Conservation (phyloP, 768 basidiomycete species). For the Phylloporus sp. region DNA sequence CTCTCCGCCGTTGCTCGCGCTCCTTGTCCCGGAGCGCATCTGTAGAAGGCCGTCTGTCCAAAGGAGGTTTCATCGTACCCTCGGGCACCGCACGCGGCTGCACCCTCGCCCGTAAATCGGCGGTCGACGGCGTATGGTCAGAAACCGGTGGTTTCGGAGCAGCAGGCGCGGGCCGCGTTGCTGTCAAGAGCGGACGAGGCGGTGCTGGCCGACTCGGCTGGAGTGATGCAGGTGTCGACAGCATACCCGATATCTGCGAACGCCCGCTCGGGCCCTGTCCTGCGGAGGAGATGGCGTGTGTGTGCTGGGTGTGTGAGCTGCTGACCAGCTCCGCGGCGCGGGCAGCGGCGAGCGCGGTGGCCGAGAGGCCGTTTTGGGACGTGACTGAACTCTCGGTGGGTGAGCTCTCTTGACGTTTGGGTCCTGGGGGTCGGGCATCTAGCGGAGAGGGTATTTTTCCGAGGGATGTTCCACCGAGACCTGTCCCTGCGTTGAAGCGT, state of each 20-base stretch:
- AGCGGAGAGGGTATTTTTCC: slow-evolving; percentile 41
- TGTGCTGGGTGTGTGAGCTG: slow-evolving; percentile 41
- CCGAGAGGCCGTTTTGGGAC: slow-evolving; percentile 36
- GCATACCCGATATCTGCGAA: slow-evolving; percentile 23
- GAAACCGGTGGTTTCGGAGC: slow-evolving; percentile 39
- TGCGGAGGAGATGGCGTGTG: slow-evolving; percentile 39
- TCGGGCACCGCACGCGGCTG: slow-evolving; percentile 49
- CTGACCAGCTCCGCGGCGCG: slow-evolving; percentile 63
- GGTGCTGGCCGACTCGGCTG: slow-evolving; percentile 67
- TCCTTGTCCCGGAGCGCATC: slow-evolving; percentile 35
- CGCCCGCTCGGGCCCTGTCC: slow-evolving; percentile 26
- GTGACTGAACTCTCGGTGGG: slow-evolving; percentile 33
- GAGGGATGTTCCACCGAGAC: slow-evolving; percentile 67
- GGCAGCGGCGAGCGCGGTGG: slow-evolving; percentile 47
- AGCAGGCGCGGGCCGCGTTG: slow-evolving; percentile 52
- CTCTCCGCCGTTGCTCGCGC: slow-evolving; percentile 38
- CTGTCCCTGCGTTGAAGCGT: slow-evolving; percentile 89
- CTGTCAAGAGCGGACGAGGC: slow-evolving; percentile 59
- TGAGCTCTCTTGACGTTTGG: slow-evolving; percentile 47
- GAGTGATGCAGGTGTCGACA: slow-evolving; percentile 34
- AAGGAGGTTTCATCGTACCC: slow-evolving; percentile 28
- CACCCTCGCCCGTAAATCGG: slow-evolving; percentile 62
- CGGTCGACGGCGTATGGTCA: slow-evolving; percentile 56
- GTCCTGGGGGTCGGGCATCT: slow-evolving; percentile 31
- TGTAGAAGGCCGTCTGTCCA: slow-evolving; percentile 39